Conservation (phyloP, 108 stramenopile genomes). For the Skeletonema menzelii region DNA sequence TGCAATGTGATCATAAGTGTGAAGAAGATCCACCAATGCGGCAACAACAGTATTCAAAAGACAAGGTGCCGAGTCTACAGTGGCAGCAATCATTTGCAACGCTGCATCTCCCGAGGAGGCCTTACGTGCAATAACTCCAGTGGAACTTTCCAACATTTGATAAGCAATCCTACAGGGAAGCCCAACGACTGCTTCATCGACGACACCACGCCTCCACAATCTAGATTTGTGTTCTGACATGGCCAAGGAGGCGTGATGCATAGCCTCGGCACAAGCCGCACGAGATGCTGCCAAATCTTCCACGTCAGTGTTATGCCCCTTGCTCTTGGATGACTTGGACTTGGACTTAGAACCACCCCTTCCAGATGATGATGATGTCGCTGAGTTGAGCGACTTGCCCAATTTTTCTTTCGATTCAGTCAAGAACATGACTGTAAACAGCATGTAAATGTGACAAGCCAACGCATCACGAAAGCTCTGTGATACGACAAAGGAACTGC, state of each 20-base stretch:
- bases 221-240: slow-evolving; percentile 57
- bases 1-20: slow-evolving; percentile 86
- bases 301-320: slow-evolving; percentile 35
- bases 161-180: slow-evolving; percentile 86
- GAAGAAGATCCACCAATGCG: slow-evolving; percentile 84
- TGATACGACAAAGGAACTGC: slow-evolving; percentile 43
- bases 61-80: slow-evolving; percentile 52
- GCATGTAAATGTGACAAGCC: slow-evolving; percentile 87
- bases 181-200: slow-evolving; percentile 71
- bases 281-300: slow-evolving; percentile 39
- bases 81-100: slow-evolving; percentile 71
- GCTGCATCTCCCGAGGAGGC: slow-evolving; percentile 67
- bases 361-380: slow-evolving; percentile 12
- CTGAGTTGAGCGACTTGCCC: slow-evolving; percentile 31
- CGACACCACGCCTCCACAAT: slow-evolving; percentile 84
- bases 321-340: slow-evolving; percentile 20
- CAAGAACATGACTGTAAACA: slow-evolving; percentile 86
- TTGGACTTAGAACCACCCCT: slow-evolving; percentile 2
- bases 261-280: slow-evolving; percentile 60
- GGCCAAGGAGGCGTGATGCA: slow-evolving; percentile 60
- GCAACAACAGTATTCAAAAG: slow-evolving; percentile 71
- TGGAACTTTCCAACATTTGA: slow-evolving; percentile 78
- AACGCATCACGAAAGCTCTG: slow-evolving; percentile 78
- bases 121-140: slow-evolving; percentile 65
- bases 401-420: slow-evolving; percentile 76